A percentile compares a stretch with the other conserved stretches of the same genome.
Evolutionary conservation across 83 land plant genomes (phyloP).

Genomic region (Picea abies): DNA sequence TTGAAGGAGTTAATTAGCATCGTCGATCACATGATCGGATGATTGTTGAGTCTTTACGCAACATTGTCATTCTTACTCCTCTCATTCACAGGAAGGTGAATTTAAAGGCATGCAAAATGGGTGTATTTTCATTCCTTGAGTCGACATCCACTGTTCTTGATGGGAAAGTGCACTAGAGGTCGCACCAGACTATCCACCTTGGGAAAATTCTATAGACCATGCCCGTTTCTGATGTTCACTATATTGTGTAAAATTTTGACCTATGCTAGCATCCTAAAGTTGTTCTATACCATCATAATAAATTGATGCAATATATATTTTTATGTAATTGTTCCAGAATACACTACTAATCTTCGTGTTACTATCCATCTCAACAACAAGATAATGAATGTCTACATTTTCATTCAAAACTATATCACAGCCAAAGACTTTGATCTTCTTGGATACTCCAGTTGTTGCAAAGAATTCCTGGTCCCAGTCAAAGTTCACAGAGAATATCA

Average conservation of each 20-base stretch:
- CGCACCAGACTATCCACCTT: background rate
- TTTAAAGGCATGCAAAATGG: too few relatives aligned
- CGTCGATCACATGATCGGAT: too few relatives aligned
- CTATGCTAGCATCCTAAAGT: conserved; percentile 90
- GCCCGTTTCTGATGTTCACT: conserved; percentile 65
- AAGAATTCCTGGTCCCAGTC: conserved; percentile 91
- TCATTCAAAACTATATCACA: conserved; percentile 71
- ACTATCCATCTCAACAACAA: conserved; percentile 79
- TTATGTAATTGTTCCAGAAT: conserved; percentile 90
- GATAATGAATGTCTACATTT: conserved; percentile 87
- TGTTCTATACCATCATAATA: conserved; percentile 87
- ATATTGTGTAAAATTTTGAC: conserved; percentile 55
- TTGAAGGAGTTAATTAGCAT: too few relatives aligned
- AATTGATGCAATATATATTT: conserved; percentile 85
- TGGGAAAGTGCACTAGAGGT: too few relatives aligned
- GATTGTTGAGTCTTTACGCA: too few relatives aligned
- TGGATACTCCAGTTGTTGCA: conserved; percentile 93
- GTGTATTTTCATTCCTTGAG: too few relatives aligned
- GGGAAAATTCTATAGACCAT: conserved; percentile 98
- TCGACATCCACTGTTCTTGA: too few relatives aligned
- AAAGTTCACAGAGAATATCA: conserved; percentile 82
- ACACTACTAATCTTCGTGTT: conserved; percentile 82
- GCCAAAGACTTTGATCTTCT: conserved; percentile 92
- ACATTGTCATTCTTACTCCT: too few relatives aligned
- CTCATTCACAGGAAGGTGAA: too few relatives aligned